Base-by-base conservation (phyloP, 164 flowering plant genomes). In the Chloranthus sessilifolius region DNA sequence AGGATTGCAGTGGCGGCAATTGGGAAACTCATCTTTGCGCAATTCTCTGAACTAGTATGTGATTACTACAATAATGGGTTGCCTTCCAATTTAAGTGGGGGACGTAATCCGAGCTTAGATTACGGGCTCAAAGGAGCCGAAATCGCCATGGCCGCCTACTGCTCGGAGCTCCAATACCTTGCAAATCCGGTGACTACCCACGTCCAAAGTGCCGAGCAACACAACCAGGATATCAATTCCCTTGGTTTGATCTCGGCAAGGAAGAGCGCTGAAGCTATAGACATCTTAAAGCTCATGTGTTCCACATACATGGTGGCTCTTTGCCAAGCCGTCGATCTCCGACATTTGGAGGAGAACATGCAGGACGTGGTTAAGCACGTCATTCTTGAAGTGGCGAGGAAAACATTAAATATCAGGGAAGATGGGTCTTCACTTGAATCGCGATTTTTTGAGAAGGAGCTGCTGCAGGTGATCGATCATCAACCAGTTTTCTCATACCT, bases 271-370 rank as follows among this genome's bases (percentile, higher is more conserved):
- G 79, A 77, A 39, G 79, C 82, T 10, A 40, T 76, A 7, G 76
- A 76, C 11, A 71, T 76, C 38, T 41, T 76, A 15, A 73, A 74
- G 59, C 76, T 76, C 53, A 74, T 76, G 78, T 70, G 68, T 1
- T 49, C 78, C 2, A 63, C 78, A 0, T 76, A 11, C 65, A 61
- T 77, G 64, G 73, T 77, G 41, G 81, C 66, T 4, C 74, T 77
- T n/a, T 77, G 76, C 65, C 81, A 77, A 22, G 81, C 81, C 1
- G 54, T 64, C 8, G 81, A 77, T 44, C 55, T 77, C 36, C 65
- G 81, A 14, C 79, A 77, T 20, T 20, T 74, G 49, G 82, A 74
- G 63, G 82, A 77, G 58, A 74, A 77, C 67, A 56, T 77, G 69
- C 61, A 60, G 44, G 62, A 64, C n/a, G 47, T 51, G 1, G 77